Conservation (phyloP, 192 early-diverging fungal genomes). For the Coemansia sp. region DNA sequence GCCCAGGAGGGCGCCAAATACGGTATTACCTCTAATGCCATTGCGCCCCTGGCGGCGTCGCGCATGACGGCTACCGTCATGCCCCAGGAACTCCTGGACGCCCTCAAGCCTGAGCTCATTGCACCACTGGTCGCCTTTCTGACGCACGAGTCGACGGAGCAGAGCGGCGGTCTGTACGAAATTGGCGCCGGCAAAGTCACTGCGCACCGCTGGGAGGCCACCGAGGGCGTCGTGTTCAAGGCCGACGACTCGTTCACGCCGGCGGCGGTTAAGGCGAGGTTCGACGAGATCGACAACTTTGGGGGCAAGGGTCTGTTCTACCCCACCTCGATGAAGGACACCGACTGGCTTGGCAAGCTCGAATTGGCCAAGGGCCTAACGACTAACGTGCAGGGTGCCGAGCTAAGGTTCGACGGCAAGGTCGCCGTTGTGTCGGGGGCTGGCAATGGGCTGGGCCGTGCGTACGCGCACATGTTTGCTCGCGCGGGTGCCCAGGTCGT, state of each 20-base stretch:
- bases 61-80: slow-evolving; percentile 97
- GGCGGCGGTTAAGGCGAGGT: slow-evolving; percentile 74
- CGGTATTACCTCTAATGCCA: slow-evolving; percentile 90
- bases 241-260: slow-evolving; percentile 84
- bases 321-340: slow-evolving; percentile 74
- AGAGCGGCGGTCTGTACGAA: slow-evolving; percentile 89
- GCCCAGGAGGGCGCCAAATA: slow-evolving; percentile 93
- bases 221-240: slow-evolving; percentile 88
- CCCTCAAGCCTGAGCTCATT: slow-evolving; percentile 97
- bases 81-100: slow-evolving; percentile 92
- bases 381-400: slow-evolving; percentile 57
- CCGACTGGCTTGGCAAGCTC: slow-evolving; percentile 78
- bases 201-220: slow-evolving; percentile 91
- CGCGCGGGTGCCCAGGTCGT: slow-evolving; percentile 87
- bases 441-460: slow-evolving; percentile 89
- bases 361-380: slow-evolving; percentile 71
- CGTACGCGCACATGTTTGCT: slow-evolving; percentile 83
- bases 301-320: slow-evolving; percentile 49
- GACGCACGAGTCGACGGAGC: slow-evolving; percentile 81
- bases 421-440: slow-evolving; percentile 91
- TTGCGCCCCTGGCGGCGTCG: slow-evolving; percentile 96
- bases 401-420: slow-evolving; percentile 71
- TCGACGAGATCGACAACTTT: slow-evolving; percentile 76
- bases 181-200: slow-evolving; percentile 89
- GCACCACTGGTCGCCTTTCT: slow-evolving; percentile 93